Percentiles rank a stretch among this genome's conserved stretches.
Evolutionary conservation across 495 filamentous ascomycete genomes (phyloP).

Genomic region (Hypoxylon rickii): DNA sequence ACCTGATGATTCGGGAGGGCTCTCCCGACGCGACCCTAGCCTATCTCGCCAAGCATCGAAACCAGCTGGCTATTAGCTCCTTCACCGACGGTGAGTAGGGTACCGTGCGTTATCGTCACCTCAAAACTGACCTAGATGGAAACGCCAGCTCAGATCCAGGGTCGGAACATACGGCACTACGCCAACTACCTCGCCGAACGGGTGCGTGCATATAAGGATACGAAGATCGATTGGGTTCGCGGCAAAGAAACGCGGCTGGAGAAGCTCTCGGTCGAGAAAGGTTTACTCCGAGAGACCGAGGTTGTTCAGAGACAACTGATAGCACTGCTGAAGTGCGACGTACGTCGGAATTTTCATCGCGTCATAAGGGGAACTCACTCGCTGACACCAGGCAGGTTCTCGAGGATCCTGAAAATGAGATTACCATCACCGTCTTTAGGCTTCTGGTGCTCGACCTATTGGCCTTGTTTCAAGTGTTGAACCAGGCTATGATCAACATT

Average conservation of each 20-base stretch:
- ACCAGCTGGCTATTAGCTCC: conserved; percentile 81
- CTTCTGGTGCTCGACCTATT: conserved; percentile 89
- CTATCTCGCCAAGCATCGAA: conserved; percentile 82
- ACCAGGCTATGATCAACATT: conserved; percentile 97
- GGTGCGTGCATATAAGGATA: conserved; percentile 78
- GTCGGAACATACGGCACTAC: conserved; percentile 92
- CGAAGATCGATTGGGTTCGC: conserved; percentile 88
- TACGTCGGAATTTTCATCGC: conserved; percentile 47
- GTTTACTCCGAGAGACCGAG: conserved; percentile 89
- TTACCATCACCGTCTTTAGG: conserved; percentile 93
- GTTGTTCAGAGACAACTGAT: conserved; percentile 86
- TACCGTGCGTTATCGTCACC: conserved; percentile 10
- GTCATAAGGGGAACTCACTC: background rate
- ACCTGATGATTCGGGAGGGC: conserved; percentile 97
- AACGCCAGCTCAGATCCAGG: conserved; percentile 83
- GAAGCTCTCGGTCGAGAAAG: conserved; percentile 88
- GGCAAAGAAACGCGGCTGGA: conserved; percentile 81
- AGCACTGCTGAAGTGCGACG: conserved; percentile 86
- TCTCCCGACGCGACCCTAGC: conserved; percentile 85
- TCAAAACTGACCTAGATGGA: background rate
- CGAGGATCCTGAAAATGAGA: conserved; percentile 94
- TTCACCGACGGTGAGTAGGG: conserved; percentile 83
- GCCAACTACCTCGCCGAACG: conserved; percentile 82
- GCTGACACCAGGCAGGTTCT: conserved; percentile 63
- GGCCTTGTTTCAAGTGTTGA: conserved; percentile 90